These are phyloP conservation scores for Clarireedia paspali DNA, from an alignment of 2,329 filamentous ascomycete species.

Conservation along the genomic window DNA sequence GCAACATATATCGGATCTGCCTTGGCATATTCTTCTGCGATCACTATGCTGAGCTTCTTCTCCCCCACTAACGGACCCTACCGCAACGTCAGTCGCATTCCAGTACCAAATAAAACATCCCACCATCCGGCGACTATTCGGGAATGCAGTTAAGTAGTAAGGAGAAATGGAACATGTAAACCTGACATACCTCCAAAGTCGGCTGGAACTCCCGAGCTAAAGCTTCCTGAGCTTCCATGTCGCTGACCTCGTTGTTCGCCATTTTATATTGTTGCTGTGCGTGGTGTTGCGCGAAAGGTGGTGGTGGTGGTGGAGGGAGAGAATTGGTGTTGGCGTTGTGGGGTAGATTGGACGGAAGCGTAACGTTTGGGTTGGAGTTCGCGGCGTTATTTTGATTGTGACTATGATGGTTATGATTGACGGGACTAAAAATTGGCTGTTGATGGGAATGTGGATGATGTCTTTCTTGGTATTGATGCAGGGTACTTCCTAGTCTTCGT, in stretches of 20 bases:
- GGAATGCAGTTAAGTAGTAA: neutral
- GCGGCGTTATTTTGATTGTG: neutral
- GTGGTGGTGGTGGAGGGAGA: conserved; percentile 9
- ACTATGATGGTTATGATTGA: neutral
- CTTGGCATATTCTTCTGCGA: conserved; percentile 80
- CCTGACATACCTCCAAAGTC: conserved; percentile 42
- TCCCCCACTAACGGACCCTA: conserved; percentile 80
- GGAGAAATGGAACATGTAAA: neutral
- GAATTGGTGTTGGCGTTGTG: conserved; percentile 13
- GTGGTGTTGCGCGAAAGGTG: conserved; percentile 4
- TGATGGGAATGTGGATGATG: conserved; percentile 11
- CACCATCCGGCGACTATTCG: neutral
- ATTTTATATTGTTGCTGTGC: conserved; percentile 21
- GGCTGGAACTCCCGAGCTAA: conserved; percentile 53
- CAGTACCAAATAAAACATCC: conserved; percentile 7
- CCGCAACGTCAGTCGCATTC: conserved; percentile 26
- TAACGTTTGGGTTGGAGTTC: neutral
- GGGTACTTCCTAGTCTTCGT: conserved; percentile 7
- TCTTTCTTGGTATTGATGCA: conserved; percentile 2
- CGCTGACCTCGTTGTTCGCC: conserved; percentile 13
- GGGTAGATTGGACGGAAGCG: neutral
- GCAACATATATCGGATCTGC: conserved; percentile 77
- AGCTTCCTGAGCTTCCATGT: conserved; percentile 46
- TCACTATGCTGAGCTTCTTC: conserved; percentile 66
- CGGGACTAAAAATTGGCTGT: conserved; percentile 6